phyloP scores from a whole-genome alignment of 73 alveolate species.

The Paramecium biaurelia region DNA sequence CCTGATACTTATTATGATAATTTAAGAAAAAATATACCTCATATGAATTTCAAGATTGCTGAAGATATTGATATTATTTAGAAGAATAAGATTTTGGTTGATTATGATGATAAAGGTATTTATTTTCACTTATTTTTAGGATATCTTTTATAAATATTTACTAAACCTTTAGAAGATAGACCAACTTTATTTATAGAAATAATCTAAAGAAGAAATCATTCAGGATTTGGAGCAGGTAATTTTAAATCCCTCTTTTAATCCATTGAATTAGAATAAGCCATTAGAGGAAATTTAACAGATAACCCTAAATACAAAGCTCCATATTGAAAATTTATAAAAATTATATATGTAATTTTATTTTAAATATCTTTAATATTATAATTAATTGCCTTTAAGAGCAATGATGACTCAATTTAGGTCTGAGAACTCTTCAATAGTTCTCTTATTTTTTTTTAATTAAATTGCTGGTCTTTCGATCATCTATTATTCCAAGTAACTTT shows the following conservation, averaged over 20 bases:
- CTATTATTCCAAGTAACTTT: neutral
- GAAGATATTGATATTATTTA: slow-evolving; percentile 79
- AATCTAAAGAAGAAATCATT: slow-evolving; percentile 80
- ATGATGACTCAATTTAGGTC: neutral
- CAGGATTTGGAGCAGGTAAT: slow-evolving; percentile 91
- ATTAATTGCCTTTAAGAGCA: neutral
- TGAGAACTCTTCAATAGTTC: neutral
- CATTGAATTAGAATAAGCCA: slow-evolving; percentile 76
- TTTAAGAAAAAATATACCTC: slow-evolving; percentile 74
- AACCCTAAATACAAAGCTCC: slow-evolving; percentile 42
- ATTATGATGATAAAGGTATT: slow-evolving; percentile 78
- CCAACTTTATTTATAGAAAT: slow-evolving; percentile 88
- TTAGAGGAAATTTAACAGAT: slow-evolving; percentile 78
- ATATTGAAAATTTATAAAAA: slow-evolving; percentile 17
- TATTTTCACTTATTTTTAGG: slow-evolving; percentile 36
- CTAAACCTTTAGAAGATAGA: slow-evolving; percentile 91
- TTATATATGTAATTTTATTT: neutral
- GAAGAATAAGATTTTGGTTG: slow-evolving; percentile 74
- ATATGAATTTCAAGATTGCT: slow-evolving; percentile 67
- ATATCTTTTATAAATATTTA: slow-evolving; percentile 79
- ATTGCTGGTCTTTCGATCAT: neutral
- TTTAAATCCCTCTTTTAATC: slow-evolving; percentile 81
- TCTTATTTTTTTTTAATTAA: neutral
- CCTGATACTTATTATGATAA: slow-evolving; percentile 89
- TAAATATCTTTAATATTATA: neutral